A percentile compares a stretch with the other conserved stretches of the same genome.
Evolutionary conservation across 2,329 filamentous ascomycete species (phyloP).

Genomic region (Incumbomyces delicatus): DNA sequence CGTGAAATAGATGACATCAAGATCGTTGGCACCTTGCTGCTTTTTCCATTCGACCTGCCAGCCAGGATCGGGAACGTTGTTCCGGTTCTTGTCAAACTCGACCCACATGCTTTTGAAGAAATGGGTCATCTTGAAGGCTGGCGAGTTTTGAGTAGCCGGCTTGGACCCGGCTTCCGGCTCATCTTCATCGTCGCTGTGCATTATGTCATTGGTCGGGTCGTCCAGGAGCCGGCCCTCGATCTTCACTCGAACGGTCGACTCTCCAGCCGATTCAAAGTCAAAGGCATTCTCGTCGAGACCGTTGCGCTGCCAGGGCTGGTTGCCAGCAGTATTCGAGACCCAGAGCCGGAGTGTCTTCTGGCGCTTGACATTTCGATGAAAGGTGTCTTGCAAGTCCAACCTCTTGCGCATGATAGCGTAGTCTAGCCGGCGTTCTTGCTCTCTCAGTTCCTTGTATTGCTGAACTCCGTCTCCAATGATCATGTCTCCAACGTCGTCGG

Average conservation of each 20-base stretch:
- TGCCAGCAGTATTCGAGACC: conserved; percentile 89
- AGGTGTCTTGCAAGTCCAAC: conserved; percentile 75
- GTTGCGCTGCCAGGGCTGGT: conserved; percentile 81
- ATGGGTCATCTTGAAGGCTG: conserved; percentile 34
- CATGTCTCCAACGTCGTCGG: conserved; percentile 76
- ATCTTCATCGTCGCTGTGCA: conserved; percentile 41
- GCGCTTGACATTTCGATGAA: conserved; percentile 65
- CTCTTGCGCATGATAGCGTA: conserved; percentile 90
- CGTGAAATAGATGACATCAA: conserved; percentile 87
- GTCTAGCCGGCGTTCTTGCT: conserved; percentile 80
- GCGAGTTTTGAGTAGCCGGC: conserved; percentile 39
- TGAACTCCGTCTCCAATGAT: conserved; percentile 72
- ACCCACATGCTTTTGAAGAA: conserved; percentile 45
- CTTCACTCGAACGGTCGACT: conserved; percentile 79
- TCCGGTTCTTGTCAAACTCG: conserved; percentile 39
- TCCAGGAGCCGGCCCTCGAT: conserved; percentile 81
- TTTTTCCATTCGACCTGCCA: conserved; percentile 74
- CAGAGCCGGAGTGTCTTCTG: conserved; percentile 82
- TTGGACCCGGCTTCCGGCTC: conserved; percentile 38
- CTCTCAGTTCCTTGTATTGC: conserved; percentile 73
- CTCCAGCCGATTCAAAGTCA: conserved; percentile 67
- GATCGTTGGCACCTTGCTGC: conserved; percentile 58
- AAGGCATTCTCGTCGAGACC: conserved; percentile 63
- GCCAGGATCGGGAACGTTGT: conserved; percentile 33
- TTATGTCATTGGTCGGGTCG: conserved; percentile 48